Evolutionary conservation across 352 stramenopile species (phyloP).

Genomic region (Globisporangium okanoganense): DNA sequence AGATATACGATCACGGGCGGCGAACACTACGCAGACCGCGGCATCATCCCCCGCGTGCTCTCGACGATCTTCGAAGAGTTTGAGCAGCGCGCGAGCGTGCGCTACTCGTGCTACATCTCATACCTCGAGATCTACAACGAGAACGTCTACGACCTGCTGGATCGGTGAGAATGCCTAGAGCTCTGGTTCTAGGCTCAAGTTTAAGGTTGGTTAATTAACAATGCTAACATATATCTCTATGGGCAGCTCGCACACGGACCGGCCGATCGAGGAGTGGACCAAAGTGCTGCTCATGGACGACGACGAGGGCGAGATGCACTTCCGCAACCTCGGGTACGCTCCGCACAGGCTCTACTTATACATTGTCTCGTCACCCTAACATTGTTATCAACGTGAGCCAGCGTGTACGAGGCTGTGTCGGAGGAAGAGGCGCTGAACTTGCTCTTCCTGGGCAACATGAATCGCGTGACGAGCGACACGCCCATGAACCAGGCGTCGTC

Average conservation of each 20-base stretch:
- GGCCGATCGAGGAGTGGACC: constrained; percentile 76
- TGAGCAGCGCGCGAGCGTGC: constrained; percentile 46
- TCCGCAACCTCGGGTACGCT: constrained; percentile 60
- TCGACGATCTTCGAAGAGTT: constrained; percentile 91
- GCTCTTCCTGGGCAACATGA: constrained; percentile 95
- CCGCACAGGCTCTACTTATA: neutral
- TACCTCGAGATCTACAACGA: constrained; percentile 98
- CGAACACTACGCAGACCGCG: constrained; percentile 93
- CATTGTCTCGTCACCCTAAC: neutral
- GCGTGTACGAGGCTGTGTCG: constrained; percentile 72
- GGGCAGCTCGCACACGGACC: constrained; percentile 58
- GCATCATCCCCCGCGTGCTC: constrained; percentile 93
- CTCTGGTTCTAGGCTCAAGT: neutral
- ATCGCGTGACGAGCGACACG: constrained; percentile 94
- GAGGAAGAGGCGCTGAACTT: constrained; percentile 95
- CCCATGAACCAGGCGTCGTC: constrained; percentile 96
- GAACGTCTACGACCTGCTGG: constrained; percentile 92
- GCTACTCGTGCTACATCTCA: constrained; percentile 89
- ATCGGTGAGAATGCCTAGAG: constrained; percentile 22
- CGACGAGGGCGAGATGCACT: constrained; percentile 77
- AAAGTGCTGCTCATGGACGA: constrained; percentile 77
- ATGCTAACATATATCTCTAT: neutral
- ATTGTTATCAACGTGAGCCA: constrained; percentile 7
- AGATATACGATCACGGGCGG: constrained; percentile 69
- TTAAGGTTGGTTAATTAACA: neutral